Evolutionary conservation across 73 alveolate species (phyloP).

Genomic region (Symbiodinium pilosum): DNA sequence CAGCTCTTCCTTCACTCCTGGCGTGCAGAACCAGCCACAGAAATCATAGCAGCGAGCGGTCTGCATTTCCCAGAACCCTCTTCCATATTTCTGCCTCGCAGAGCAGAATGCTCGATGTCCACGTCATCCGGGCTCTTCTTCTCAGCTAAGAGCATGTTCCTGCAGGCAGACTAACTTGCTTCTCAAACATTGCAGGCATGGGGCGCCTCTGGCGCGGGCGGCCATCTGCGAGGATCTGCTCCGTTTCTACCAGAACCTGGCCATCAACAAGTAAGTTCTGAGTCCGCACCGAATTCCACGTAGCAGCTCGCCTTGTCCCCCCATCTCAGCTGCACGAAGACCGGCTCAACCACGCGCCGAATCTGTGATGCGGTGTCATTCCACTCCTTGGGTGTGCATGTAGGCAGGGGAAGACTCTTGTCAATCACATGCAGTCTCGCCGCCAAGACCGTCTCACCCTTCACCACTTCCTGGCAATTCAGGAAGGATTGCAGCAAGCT

Average conservation of each 20-base stretch:
- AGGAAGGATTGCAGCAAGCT: too few species aligned
- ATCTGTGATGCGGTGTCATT: conserved; percentile 17
- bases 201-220: conserved; percentile 37
- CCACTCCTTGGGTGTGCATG: conserved; percentile 51
- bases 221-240: conserved; percentile 74
- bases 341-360: conserved; percentile 81
- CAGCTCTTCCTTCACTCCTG: conserved; percentile 68
- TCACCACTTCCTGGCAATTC: conserved; percentile 76
- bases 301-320: conserved; percentile 26
- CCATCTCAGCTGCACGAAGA: conserved; percentile 73
- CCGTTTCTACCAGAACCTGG: conserved; percentile 74
- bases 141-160: conserved; percentile 90
- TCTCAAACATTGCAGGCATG: neutral
- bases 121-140: conserved; percentile 72
- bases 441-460: conserved; percentile 68
- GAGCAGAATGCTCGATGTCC: conserved; percentile 44
- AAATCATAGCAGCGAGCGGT: too few species aligned
- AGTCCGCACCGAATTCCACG: too few species aligned
- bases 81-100: neutral
- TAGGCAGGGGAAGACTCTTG: too few species aligned
- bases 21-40: too few species aligned
- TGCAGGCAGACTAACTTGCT: neutral
- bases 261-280: neutral
- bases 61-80: neutral
- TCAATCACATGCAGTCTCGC: neutral